Percentiles rank a stretch among this genome's conserved stretches.
These are phyloP conservation scores for Nepenthes alata DNA, from an alignment of 179 eudicot species.

Conservation along the genomic window DNA sequence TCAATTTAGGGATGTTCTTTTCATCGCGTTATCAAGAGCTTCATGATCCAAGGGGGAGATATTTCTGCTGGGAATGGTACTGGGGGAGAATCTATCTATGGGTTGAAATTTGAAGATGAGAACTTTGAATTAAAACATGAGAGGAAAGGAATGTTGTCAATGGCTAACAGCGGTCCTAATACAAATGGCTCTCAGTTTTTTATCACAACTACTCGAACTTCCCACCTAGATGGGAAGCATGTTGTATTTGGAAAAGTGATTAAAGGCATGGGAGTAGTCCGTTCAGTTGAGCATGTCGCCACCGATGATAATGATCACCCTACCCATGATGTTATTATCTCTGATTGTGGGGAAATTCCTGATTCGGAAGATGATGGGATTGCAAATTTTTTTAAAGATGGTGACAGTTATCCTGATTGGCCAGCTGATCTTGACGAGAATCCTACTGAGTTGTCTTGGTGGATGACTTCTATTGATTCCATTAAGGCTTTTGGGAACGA, in stretches of 20 bases:
- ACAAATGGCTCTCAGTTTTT: slow-evolving; percentile 84
- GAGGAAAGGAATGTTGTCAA: slow-evolving; percentile 80
- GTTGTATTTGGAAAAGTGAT: slow-evolving; percentile 84
- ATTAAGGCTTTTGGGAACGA: slow-evolving; percentile 65
- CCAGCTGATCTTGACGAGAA: slow-evolving; percentile 60
- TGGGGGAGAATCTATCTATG: slow-evolving; percentile 92
- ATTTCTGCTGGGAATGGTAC: slow-evolving; percentile 73
- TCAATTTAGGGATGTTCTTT: slow-evolving; percentile 50
- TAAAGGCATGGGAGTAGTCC: slow-evolving; percentile 92
- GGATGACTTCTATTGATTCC: slow-evolving; percentile 63
- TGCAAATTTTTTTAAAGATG: slow-evolving; percentile 63
- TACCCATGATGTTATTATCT: slow-evolving; percentile 35
- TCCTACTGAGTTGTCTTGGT: slow-evolving; percentile 63
- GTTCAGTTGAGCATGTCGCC: slow-evolving; percentile 61
- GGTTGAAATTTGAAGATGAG: slow-evolving; percentile 71
- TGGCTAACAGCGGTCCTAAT: slow-evolving; percentile 79
- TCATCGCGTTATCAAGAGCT: slow-evolving; percentile 69
- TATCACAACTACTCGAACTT: slow-evolving; percentile 76
- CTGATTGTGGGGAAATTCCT: slow-evolving; percentile 72
- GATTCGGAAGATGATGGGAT: slow-evolving; percentile 70
- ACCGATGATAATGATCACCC: slow-evolving; percentile 43
- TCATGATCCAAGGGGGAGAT: slow-evolving; percentile 85
- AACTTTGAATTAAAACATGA: slow-evolving; percentile 79
- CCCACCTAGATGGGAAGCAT: slow-evolving; percentile 78
- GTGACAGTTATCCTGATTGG: slow-evolving; percentile 77